Conservation (phyloP, 331 rosid genomes). For the Quercus tomentella region DNA sequence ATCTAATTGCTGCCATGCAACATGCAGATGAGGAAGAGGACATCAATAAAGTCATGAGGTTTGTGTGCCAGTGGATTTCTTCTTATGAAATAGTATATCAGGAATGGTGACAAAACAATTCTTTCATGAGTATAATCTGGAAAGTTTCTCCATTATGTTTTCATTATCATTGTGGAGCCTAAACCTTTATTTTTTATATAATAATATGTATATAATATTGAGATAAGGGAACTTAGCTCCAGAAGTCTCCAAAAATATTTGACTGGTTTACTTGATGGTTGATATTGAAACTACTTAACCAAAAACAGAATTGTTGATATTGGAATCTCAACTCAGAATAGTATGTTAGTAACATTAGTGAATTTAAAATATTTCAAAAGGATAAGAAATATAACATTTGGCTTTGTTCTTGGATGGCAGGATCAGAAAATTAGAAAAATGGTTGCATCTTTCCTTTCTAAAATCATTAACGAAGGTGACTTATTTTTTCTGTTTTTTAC, state of each 20-base stretch:
- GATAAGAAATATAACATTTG: neutral
- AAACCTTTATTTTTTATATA: neutral
- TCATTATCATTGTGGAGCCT: neutral
- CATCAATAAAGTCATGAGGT: slow-evolving; percentile 97
- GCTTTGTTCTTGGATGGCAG: neutral
- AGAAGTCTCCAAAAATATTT: neutral
- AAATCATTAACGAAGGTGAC: neutral
- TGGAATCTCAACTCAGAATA: neutral
- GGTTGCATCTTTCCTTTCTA: neutral
- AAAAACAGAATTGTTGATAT: neutral
- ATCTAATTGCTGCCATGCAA: slow-evolving; percentile 93
- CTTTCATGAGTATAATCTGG: neutral
- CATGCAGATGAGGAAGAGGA: slow-evolving; percentile 99
- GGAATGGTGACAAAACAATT: neutral
- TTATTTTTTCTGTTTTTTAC: slow-evolving; percentile 4
- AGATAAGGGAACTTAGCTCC: neutral
- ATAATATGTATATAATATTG: neutral
- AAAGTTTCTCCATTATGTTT: neutral
- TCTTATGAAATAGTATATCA: neutral
- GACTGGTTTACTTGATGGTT: neutral
- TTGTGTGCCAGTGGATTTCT: slow-evolving; percentile 18
- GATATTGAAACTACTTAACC: neutral
- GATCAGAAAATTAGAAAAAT: neutral
- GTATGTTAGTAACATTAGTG: neutral
- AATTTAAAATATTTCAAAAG: neutral